Percentiles rank a stretch among this genome's conserved stretches.
phyloP scores from a whole-genome alignment of 805 yeast species.

The Sugiyamaella qingdaonensis region DNA sequence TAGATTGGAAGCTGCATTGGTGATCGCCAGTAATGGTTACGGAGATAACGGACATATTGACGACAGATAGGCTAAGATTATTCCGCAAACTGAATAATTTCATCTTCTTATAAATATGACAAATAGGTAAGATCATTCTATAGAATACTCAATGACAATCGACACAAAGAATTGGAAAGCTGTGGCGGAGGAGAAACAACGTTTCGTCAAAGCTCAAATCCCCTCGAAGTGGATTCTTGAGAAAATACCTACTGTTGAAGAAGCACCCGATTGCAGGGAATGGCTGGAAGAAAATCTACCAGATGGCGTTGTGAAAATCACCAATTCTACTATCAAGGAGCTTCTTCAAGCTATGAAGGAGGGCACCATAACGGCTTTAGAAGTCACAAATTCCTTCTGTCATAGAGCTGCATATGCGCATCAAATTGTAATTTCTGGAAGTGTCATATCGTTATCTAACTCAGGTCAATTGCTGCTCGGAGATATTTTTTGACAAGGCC shows the following conservation, averaged over 20 bases:
- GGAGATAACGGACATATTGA: no score
- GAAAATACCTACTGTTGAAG: conserved; percentile 6
- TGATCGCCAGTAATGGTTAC: no score
- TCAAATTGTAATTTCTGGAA: conserved; percentile 36
- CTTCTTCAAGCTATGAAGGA: conserved; percentile 39
- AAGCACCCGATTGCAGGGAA: conserved; percentile 1
- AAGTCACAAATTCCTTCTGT: conserved; percentile 51
- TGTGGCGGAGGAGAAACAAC: neutral
- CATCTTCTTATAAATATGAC: neutral
- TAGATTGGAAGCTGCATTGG: no score
- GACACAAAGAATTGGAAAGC: neutral
- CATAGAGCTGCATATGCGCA: conserved; percentile 57
- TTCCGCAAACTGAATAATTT: neutral
- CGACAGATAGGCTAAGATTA: neutral
- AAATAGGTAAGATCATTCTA: neutral
- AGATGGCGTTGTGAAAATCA: conserved; percentile 1
- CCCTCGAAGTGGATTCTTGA: conserved; percentile 10
- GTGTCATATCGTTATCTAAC: conserved; percentile 6
- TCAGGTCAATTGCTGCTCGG: conserved; percentile 30
- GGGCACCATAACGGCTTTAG: conserved; percentile 40
- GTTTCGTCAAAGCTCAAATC: neutral
- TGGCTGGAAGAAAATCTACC: conserved; percentile 10
- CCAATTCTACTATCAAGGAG: conserved; percentile 15
- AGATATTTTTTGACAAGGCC: conserved; percentile 53
- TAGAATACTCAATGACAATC: neutral